phyloP scores from a whole-genome alignment of 2,329 filamentous ascomycete genomes.

The Botryotinia convoluta region DNA sequence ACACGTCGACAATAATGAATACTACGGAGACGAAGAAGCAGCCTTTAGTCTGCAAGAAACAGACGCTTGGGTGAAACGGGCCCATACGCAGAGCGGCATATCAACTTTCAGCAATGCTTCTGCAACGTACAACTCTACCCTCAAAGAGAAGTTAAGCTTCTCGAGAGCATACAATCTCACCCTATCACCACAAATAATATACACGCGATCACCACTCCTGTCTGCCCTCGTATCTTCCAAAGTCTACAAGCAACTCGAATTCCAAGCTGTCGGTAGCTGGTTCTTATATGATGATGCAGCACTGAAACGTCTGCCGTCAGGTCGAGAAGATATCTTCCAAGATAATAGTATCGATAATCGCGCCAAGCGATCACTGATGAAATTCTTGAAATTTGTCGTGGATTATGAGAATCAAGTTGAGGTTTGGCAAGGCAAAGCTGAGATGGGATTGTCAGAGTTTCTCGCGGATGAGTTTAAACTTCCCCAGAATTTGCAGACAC shows the following conservation, averaged over 20 bases:
- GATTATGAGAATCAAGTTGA: constrained; percentile 63
- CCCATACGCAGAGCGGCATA: constrained; percentile 39
- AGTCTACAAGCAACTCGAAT: constrained; percentile 86
- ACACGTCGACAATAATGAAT: constrained; percentile 82
- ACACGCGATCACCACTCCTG: constrained; percentile 76
- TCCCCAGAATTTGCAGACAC: constrained; percentile 63
- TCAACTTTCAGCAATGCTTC: constrained; percentile 34
- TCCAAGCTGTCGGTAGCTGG: constrained; percentile 89
- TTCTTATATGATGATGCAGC: constrained; percentile 60
- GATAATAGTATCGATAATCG: constrained; percentile 72
- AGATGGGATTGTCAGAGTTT: constrained; percentile 56
- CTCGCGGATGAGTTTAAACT: constrained; percentile 63
- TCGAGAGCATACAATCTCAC: constrained; percentile 79
- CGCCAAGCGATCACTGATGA: constrained; percentile 85
- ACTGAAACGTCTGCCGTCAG: constrained; percentile 76
- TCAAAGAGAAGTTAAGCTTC: constrained; percentile 49
- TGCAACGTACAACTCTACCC: constrained; percentile 25
- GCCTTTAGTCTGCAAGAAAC: constrained; percentile 81
- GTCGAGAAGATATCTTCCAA: constrained; percentile 86
- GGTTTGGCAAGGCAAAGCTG: constrained; percentile 57
- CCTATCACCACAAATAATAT: constrained; percentile 81
- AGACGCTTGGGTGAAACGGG: constrained; percentile 65
- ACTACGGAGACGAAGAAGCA: constrained; percentile 84
- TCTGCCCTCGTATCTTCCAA: constrained; percentile 82
- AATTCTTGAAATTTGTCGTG: constrained; percentile 84